These are phyloP conservation scores for Sphagnum fallax DNA, from an alignment of 228 moss, liverwort and hornwort species.

Conservation along the genomic window DNA sequence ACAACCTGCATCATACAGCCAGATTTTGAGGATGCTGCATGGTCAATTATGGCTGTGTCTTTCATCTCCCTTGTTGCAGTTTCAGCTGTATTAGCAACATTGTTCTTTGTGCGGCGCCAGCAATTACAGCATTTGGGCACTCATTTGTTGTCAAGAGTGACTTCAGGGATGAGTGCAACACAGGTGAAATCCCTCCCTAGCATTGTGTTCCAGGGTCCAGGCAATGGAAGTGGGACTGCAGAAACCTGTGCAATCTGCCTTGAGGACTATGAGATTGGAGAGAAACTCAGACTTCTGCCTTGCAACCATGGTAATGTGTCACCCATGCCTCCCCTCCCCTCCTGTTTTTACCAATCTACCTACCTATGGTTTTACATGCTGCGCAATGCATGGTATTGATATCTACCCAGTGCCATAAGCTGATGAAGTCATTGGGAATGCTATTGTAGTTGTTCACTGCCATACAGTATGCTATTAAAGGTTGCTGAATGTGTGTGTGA, in stretches of 20 bases:
- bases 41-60: slow-evolving; percentile 95
- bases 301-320: slow-evolving; percentile 66
- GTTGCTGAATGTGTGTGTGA: too few relatives aligned
- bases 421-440: too few relatives aligned
- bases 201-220: slow-evolving; percentile 64
- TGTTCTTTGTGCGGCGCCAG: slow-evolving; percentile 85
- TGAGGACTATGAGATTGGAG: slow-evolving; percentile 82
- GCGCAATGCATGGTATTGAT: too few relatives aligned
- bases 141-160: slow-evolving; percentile 45
- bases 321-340: neutral
- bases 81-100: slow-evolving; percentile 73
- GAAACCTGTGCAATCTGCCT: slow-evolving; percentile 92
- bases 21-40: slow-evolving; percentile 79
- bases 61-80: slow-evolving; percentile 87
- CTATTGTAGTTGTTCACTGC: too few relatives aligned
- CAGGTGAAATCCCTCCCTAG: slow-evolving; percentile 74
- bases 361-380: too few relatives aligned
- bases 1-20: slow-evolving; percentile 82
- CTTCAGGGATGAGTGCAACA: slow-evolving; percentile 66
- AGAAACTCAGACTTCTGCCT: slow-evolving; percentile 70
- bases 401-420: too few relatives aligned
- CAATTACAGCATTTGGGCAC: slow-evolving; percentile 53
- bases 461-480: too few relatives aligned
- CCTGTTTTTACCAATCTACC: neutral
- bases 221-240: slow-evolving; percentile 62